A percentile compares a stretch with the other conserved stretches of the same genome.
Conservation (phyloP, 306 rosid species). For the Lathyrus sativus region DNA sequence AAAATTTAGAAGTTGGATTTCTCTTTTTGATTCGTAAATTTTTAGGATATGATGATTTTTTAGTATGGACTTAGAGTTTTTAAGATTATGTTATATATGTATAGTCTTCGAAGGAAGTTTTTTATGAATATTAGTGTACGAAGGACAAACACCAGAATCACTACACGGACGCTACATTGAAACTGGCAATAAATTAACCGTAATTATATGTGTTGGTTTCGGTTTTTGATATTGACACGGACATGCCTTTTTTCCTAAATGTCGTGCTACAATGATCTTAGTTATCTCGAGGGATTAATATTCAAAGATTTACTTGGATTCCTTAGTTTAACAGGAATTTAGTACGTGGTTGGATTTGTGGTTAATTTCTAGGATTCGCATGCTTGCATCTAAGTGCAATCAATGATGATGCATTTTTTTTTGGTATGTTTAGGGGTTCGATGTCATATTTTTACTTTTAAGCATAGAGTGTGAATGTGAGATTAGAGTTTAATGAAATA, state of each 20-base stretch:
- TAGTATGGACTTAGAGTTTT: not conserved
- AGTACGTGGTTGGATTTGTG: conserved; percentile 11
- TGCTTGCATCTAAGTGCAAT: conserved; percentile 1
- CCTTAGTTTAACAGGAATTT: not conserved
- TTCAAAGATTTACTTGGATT: not conserved
- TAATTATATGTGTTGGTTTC: no score
- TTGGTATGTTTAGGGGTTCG: not conserved
- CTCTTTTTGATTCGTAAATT: not conserved
- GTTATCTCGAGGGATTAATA: not conserved
- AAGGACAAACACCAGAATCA: no score
- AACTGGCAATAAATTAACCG: no score
- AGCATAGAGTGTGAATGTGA: not conserved
- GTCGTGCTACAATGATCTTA: not conserved
- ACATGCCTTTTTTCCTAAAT: no score
- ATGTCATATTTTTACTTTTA: conserved; percentile 6
- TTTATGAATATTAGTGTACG: not conserved
- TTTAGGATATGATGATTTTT: conserved; percentile 14
- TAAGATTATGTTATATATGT: not conserved
- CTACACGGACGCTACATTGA: no score
- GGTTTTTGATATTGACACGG: no score
- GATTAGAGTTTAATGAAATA: conserved; percentile 15
- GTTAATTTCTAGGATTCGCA: conserved; percentile 15
- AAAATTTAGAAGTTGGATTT: conserved; percentile 21
- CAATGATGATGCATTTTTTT: not conserved
- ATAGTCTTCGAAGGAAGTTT: not conserved